Conservation (phyloP, 2,329 filamentous ascomycete genomes). For the Penicillium sp. region DNA sequence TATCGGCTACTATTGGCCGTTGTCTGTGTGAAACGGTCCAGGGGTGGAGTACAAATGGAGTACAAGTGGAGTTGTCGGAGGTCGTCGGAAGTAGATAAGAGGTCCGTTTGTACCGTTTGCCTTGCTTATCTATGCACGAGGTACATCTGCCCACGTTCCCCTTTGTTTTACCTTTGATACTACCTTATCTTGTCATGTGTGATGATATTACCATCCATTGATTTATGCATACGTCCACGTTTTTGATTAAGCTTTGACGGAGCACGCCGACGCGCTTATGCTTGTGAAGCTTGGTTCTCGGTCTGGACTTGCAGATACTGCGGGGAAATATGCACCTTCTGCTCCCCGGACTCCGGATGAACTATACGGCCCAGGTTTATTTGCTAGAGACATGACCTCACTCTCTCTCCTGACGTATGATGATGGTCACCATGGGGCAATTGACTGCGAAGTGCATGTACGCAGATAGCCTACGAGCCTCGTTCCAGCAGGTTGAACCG, state of each 20-base stretch:
- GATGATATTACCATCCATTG: too few relatives aligned
- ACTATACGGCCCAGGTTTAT: neutral
- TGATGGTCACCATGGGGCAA: neutral
- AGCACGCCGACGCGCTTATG: slow-evolving; percentile 17
- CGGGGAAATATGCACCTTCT: neutral
- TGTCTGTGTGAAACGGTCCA: neutral
- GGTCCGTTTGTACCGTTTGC: neutral
- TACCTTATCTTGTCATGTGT: too few relatives aligned
- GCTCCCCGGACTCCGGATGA: neutral
- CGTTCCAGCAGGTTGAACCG: neutral
- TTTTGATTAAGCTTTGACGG: slow-evolving; percentile 13
- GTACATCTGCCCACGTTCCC: neutral
- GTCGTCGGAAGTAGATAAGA: slow-evolving; percentile 13
- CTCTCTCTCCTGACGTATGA: neutral
- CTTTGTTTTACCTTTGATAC: too few relatives aligned
- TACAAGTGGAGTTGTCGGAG: slow-evolving; percentile 4
- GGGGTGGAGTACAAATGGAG: slow-evolving; percentile 2
- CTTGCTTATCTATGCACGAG: neutral
- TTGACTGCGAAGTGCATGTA: neutral
- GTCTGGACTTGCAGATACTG: neutral
- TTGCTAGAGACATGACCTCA: neutral
- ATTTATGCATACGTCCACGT: too few relatives aligned
- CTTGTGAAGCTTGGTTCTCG: neutral
- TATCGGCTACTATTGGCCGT: slow-evolving; percentile 3
- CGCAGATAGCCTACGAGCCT: neutral